Percentiles rank a stretch among this genome's conserved stretches.
Evolutionary conservation across 2,329 filamentous ascomycete species (phyloP).

Genomic region (Trichoderma breve): DNA sequence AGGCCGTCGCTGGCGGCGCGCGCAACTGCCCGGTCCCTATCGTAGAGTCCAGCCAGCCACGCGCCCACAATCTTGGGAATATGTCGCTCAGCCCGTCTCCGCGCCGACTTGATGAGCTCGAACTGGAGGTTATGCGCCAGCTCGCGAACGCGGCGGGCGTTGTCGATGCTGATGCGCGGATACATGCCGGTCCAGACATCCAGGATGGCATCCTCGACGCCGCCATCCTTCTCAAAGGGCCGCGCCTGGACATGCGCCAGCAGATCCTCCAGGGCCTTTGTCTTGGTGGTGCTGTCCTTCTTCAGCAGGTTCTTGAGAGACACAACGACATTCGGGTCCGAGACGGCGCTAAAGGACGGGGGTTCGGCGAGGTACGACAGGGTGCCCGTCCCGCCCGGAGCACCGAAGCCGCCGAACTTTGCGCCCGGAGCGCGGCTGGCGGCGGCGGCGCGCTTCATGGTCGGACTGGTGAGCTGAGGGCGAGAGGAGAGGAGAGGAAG

Average conservation of each 20-base stretch:
- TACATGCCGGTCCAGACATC: conserved; percentile 89
- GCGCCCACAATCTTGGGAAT: conserved; percentile 75
- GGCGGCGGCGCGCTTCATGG: conserved; percentile 31
- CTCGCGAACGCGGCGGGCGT: conserved; percentile 82
- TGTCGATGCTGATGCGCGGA: conserved; percentile 86
- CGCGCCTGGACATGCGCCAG: conserved; percentile 59
- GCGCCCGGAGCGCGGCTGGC: conserved; percentile 26
- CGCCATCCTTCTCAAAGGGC: conserved; percentile 54
- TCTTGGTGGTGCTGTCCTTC: conserved; percentile 88
- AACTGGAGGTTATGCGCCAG: conserved; percentile 74
- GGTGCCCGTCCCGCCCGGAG: conserved; percentile 42
- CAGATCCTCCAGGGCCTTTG: conserved; percentile 86
- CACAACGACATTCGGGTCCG: conserved; percentile 78
- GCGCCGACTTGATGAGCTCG: conserved; percentile 58
- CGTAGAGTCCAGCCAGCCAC: conserved; percentile 90
- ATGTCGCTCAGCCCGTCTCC: conserved; percentile 80
- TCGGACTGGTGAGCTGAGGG: conserved; percentile 2
- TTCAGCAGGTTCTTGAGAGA: conserved; percentile 91
- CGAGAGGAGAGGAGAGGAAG: background rate
- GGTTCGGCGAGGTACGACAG: conserved; percentile 88
- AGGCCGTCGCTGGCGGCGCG: conserved; percentile 77
- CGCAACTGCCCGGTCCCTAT: conserved; percentile 74
- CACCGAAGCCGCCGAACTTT: conserved; percentile 37
- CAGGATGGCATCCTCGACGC: conserved; percentile 76
- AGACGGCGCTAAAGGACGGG: conserved; percentile 73